phyloP scores from a whole-genome alignment of 2,329 filamentous ascomycete genomes.

The Whalleya microplaca region DNA sequence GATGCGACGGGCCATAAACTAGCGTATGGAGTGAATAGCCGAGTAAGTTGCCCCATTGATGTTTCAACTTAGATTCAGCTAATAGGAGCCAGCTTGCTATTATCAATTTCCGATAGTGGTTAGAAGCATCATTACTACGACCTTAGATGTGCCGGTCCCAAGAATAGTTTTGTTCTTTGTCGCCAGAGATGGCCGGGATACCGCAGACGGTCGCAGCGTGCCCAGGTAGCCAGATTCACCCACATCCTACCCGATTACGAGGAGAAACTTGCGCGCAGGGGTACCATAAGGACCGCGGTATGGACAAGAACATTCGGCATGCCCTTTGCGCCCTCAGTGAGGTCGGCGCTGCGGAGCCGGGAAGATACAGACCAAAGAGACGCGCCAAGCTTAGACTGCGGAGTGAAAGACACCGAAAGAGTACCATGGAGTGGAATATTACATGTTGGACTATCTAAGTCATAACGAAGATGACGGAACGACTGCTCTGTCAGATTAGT shows the following conservation, averaged over 20 bases:
- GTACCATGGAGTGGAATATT: background rate
- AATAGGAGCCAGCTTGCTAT: slow-evolving; percentile 48
- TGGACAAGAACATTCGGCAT: background rate
- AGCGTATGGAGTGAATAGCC: slow-evolving; percentile 65
- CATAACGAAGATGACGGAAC: slow-evolving; percentile 22
- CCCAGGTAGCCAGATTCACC: background rate
- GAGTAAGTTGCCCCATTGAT: slow-evolving; percentile 50
- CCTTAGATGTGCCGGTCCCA: slow-evolving; percentile 2
- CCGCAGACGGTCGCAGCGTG: background rate
- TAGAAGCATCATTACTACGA: background rate
- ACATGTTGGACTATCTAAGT: background rate
- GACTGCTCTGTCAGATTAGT: slow-evolving; percentile 10
- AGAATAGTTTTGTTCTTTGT: background rate
- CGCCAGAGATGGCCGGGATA: background rate
- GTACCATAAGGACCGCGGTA: background rate
- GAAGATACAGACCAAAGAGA: background rate
- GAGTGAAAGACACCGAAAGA: slow-evolving; percentile 1
- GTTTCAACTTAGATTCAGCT: slow-evolving; percentile 9
- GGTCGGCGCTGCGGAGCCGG: background rate
- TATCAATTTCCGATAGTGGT: slow-evolving; percentile 52
- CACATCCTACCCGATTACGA: background rate
- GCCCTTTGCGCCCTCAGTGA: background rate
- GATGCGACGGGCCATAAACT: slow-evolving; percentile 64
- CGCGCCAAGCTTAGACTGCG: background rate
- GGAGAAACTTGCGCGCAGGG: background rate